phyloP scores from a whole-genome alignment of 2,329 filamentous ascomycete genomes.

The Bipolaris sorokiniana region DNA sequence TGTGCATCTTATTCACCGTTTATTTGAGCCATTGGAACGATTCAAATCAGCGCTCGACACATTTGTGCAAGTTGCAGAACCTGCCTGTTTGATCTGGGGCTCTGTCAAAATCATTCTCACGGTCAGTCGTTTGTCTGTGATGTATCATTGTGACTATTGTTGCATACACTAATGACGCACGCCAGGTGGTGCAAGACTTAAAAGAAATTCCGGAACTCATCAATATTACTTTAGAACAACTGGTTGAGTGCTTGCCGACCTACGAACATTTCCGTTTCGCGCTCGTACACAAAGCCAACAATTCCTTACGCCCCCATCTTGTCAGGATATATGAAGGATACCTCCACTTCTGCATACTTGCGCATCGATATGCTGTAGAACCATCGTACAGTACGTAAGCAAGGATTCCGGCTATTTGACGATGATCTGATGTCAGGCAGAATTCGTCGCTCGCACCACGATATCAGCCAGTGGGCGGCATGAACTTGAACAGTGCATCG shows the following conservation, averaged over 20 bases:
- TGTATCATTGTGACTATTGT: background rate
- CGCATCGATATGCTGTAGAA: background rate
- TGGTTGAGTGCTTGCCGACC: background rate
- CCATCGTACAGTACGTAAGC: background rate
- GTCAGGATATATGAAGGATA: background rate
- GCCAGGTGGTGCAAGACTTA: background rate
- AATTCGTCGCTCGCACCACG: background rate
- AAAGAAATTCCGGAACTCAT: background rate
- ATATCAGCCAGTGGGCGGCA: background rate
- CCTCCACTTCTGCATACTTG: background rate
- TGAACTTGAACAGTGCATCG: background rate
- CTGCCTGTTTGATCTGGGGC: background rate
- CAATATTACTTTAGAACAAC: background rate
- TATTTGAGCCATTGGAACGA: background rate
- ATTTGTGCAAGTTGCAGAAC: background rate
- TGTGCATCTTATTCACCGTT: background rate
- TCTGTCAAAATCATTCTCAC: background rate
- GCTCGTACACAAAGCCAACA: background rate
- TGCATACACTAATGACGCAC: background rate
- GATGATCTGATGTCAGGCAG: background rate
- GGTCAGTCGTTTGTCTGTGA: background rate
- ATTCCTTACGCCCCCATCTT: background rate
- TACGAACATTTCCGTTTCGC: background rate
- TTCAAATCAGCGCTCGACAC: background rate
- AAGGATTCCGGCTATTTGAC: background rate